Base-by-base conservation (phyloP, 805 yeast species). In the Kodamaea kakaduensis region DNA sequence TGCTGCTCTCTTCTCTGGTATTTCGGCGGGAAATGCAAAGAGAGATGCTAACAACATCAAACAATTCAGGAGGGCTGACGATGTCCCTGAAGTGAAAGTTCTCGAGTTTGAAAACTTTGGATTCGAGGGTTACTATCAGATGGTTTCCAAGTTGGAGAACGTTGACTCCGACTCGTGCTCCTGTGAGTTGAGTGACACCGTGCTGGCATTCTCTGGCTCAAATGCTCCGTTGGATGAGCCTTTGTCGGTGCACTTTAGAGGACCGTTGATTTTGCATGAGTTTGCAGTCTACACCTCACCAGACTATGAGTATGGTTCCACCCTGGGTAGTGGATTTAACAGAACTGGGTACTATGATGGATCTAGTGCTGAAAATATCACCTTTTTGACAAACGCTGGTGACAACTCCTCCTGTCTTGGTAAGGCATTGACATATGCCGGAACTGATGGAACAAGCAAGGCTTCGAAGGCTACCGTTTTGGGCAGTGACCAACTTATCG, bases 241-340 rank as follows among this genome's bases (percentile, higher is more conserved):
- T 52, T 64, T 83, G 17, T 78, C 87, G 3, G 86, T 83, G 10
- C 93, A 83, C 54, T 75, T 83, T 56, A 73, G 93, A 61, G 93
- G 93, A 29, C 93, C 93, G 7, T 54, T 83, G 41, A 61, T 70
- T 10, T 64, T 83, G 50, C 57, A 61, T 41, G 70, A 74, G 47
- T 83, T 82, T 52, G 89, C 77, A 4, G 78, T 63, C 46, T 83
- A 78, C 51, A 66, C 67, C n/a, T 46, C 78, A 10, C 63, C 64
- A 3, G 51, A 59, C 18, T 78, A 64, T 44, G 48, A 44, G 1
- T 52, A 41, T 19, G 47, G 46, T 47, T 16, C 9, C 15, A 38
- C 30, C 44, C 52, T 67, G 21, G 55, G 69, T 14, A 67, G 69
- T 16, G 62, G 61, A 23, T 83, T 87, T 86, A 42, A 56, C 13